Conservation (phyloP, 164 flowering plant genomes). For the Tinospora cordifolia region DNA sequence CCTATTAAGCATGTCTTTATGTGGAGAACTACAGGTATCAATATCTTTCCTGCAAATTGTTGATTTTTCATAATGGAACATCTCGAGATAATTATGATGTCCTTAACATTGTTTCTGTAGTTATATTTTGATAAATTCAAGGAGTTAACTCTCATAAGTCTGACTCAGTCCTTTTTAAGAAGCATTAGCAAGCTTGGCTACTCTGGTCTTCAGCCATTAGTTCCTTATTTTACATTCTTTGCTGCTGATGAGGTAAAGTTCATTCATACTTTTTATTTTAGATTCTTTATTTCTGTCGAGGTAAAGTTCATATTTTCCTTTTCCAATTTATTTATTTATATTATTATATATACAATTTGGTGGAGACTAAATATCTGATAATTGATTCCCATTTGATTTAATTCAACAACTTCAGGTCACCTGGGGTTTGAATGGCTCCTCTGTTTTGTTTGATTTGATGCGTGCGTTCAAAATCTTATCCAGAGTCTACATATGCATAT, state of each 20-base stretch:
- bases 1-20: constrained; percentile 84
- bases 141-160: constrained; percentile 62
- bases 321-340: neutral
- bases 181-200: constrained; percentile 73
- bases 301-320: neutral
- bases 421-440: constrained; percentile 47
- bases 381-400: neutral
- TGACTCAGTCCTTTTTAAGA: constrained; percentile 62
- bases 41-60: neutral
- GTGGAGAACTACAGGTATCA: constrained; percentile 71
- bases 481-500: constrained; percentile 83
- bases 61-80: neutral
- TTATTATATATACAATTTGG: neutral
- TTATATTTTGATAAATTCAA: constrained; percentile 84
- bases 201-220: constrained; percentile 95
- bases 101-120: constrained; percentile 41
- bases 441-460: constrained; percentile 80
- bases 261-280: too few relatives aligned
- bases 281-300: constrained; percentile 16
- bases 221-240: constrained; percentile 85
- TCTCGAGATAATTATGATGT: neutral
- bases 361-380: constrained; percentile 1
- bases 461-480: constrained; percentile 83
- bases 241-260: constrained; percentile 86
- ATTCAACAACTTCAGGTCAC: constrained; percentile 46